Evolutionary conservation across 805 yeast species (phyloP).

Genomic region (Candida manassasensis): DNA sequence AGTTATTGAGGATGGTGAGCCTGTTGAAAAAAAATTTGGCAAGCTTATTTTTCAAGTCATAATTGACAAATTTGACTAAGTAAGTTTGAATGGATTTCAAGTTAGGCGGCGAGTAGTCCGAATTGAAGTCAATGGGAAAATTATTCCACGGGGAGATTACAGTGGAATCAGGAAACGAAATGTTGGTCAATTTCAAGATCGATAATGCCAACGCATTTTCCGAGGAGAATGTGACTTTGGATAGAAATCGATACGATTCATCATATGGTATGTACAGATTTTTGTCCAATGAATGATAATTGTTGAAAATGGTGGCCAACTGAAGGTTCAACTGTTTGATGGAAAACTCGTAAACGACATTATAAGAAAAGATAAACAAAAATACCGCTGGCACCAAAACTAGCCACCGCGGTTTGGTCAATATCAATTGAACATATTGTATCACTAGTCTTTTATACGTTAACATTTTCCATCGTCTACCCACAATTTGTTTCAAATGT

Average conservation of each 20-base stretch:
- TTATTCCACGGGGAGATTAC: conserved; percentile 12
- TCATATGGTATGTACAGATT: background rate
- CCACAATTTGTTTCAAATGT: background rate
- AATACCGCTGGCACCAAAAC: conserved; percentile 29
- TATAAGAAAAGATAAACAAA: conserved; percentile 30
- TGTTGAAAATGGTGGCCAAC: conserved; percentile 10
- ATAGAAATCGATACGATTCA: background rate
- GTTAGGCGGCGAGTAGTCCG: background rate
- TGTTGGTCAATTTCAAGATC: background rate
- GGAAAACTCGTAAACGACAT: conserved; percentile 31
- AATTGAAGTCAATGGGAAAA: conserved; percentile 6
- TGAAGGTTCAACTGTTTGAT: conserved; percentile 21
- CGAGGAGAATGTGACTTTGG: conserved; percentile 5
- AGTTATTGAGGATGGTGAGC: conserved; percentile 22
- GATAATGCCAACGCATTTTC: conserved; percentile 8
- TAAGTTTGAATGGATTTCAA: conserved; percentile 9
- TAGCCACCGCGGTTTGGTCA: conserved; percentile 23
- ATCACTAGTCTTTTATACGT: conserved; percentile 5
- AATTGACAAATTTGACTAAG: conserved; percentile 21
- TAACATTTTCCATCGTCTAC: background rate
- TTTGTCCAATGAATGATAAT: background rate
- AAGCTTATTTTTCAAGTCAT: conserved; percentile 17
- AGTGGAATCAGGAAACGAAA: conserved; percentile 3
- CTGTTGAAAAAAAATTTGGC: conserved; percentile 23
- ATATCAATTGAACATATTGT: conserved; percentile 12